A percentile compares a stretch with the other conserved stretches of the same genome.
Evolutionary conservation across 2,329 filamentous ascomycete genomes (phyloP).

Genomic region (Neonectria punicea): DNA sequence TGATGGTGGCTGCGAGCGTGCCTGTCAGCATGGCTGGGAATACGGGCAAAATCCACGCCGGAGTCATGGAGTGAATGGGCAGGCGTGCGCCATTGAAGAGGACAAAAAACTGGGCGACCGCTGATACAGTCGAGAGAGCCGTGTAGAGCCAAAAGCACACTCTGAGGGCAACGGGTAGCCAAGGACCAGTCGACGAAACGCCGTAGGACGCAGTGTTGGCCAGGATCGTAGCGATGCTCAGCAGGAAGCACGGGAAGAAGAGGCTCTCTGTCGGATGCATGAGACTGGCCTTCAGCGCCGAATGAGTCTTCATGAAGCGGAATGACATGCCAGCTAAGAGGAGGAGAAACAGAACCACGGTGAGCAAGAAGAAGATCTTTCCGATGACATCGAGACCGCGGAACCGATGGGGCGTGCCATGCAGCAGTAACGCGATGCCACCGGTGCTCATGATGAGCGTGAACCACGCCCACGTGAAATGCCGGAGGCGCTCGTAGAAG

Average conservation of each 20-base stretch:
- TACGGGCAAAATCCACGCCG: constrained; percentile 45
- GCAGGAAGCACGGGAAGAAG: constrained; percentile 70
- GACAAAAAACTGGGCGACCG: constrained; percentile 42
- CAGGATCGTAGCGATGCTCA: constrained; percentile 72
- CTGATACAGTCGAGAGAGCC: constrained; percentile 43
- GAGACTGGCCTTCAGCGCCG: constrained; percentile 61
- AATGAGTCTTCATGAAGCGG: constrained; percentile 67
- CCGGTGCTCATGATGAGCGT: constrained; percentile 49
- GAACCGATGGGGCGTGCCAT: constrained; percentile 56
- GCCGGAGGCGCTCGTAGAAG: constrained; percentile 37
- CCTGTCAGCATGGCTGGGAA: constrained; percentile 45
- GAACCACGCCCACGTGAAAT: constrained; percentile 48
- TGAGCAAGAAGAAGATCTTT: constrained; percentile 59
- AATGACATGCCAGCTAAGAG: constrained; percentile 64
- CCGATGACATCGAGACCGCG: constrained; percentile 59
- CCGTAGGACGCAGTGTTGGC: constrained; percentile 74
- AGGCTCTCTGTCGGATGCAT: constrained; percentile 66
- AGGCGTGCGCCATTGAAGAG: constrained; percentile 44
- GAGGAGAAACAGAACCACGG: constrained; percentile 59
- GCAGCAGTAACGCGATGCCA: constrained; percentile 44
- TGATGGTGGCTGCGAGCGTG: constrained; percentile 38
- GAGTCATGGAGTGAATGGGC: constrained; percentile 43
- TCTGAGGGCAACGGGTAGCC: constrained; percentile 58
- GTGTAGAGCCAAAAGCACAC: constrained; percentile 65
- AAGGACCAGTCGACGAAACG: constrained; percentile 57